These are phyloP conservation scores for Begonia loranthoides DNA, from an alignment of 306 rosid species.

Conservation along the genomic window DNA sequence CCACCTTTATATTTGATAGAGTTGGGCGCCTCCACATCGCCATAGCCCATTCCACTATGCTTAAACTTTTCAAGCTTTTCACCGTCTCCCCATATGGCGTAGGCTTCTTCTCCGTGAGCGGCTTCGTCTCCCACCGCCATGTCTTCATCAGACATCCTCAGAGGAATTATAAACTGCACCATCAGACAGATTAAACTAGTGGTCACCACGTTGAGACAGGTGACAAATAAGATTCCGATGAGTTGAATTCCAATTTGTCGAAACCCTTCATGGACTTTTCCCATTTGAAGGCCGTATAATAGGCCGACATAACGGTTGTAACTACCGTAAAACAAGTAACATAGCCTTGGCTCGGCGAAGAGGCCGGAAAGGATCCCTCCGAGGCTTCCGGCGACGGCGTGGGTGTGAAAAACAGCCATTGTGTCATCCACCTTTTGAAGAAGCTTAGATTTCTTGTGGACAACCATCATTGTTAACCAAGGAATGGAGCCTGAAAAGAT, in stretches of 20 bases:
- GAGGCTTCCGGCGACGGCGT: slow-evolving; percentile 28
- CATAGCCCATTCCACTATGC: background rate
- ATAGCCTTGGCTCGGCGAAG: slow-evolving; percentile 26
- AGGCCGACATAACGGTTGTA: slow-evolving; percentile 11
- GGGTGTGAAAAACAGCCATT: slow-evolving; percentile 37
- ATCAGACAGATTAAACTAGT: slow-evolving; percentile 20
- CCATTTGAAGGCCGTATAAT: slow-evolving; percentile 18
- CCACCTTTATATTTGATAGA: background rate
- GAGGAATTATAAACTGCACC: slow-evolving; percentile 16
- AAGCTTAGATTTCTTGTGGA: slow-evolving; percentile 19
- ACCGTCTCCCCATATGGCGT: slow-evolving; percentile 34
- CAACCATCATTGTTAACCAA: slow-evolving; percentile 38
- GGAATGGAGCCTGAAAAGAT: slow-evolving; percentile 26
- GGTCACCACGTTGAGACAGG: slow-evolving; percentile 9
- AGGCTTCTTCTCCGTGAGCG: slow-evolving; percentile 34
- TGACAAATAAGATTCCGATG: slow-evolving; percentile 15
- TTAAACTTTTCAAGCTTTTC: slow-evolving; percentile 18
- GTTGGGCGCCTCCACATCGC: background rate
- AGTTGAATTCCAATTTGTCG: slow-evolving; percentile 22
- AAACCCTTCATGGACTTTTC: slow-evolving; percentile 5
- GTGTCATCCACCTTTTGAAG: slow-evolving; percentile 40
- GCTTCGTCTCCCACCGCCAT: slow-evolving; percentile 36
- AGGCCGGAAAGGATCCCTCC: slow-evolving; percentile 27
- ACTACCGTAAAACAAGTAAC: slow-evolving; percentile 1
- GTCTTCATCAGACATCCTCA: slow-evolving; percentile 29